Conservation (phyloP, 441 rosid genomes). For the Isatis lusitanica region DNA sequence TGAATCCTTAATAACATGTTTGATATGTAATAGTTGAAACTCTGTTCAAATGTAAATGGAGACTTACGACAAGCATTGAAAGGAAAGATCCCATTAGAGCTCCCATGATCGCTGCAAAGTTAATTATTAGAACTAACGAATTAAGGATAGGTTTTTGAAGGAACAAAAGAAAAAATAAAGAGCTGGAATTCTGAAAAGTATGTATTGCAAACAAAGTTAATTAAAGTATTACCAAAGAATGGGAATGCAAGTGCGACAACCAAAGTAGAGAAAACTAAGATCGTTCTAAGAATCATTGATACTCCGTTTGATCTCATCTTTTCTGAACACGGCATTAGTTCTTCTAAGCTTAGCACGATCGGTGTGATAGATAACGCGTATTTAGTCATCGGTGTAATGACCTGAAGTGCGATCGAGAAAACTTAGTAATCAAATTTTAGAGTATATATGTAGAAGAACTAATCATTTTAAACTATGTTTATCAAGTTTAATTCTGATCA, state of each 20-base stretch:
- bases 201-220: not conserved
- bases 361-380: slow-evolving; percentile 72
- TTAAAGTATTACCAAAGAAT: slow-evolving; percentile 57
- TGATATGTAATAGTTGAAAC: not conserved
- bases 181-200: not conserved
- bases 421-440: not conserved
- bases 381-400: slow-evolving; percentile 77
- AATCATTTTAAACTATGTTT: not conserved
- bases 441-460: not conserved
- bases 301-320: slow-evolving; percentile 40
- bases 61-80: slow-evolving; percentile 69
- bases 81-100: slow-evolving; percentile 75
- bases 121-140: not conserved
- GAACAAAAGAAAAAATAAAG: not conserved
- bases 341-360: slow-evolving; percentile 72
- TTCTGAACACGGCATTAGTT: slow-evolving; percentile 53
- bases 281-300: slow-evolving; percentile 61
- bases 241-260: slow-evolving; percentile 70
- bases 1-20: slow-evolving; percentile 45
- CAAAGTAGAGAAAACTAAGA: slow-evolving; percentile 61
- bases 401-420: slow-evolving; percentile 38
- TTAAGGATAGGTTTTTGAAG: not conserved
- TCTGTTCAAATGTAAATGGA: not conserved
- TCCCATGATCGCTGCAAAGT: slow-evolving; percentile 61
- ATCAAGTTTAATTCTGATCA: not conserved